Base-by-base conservation (phyloP, 768 basidiomycete species). In the Sporobolomyces phaffii region DNA sequence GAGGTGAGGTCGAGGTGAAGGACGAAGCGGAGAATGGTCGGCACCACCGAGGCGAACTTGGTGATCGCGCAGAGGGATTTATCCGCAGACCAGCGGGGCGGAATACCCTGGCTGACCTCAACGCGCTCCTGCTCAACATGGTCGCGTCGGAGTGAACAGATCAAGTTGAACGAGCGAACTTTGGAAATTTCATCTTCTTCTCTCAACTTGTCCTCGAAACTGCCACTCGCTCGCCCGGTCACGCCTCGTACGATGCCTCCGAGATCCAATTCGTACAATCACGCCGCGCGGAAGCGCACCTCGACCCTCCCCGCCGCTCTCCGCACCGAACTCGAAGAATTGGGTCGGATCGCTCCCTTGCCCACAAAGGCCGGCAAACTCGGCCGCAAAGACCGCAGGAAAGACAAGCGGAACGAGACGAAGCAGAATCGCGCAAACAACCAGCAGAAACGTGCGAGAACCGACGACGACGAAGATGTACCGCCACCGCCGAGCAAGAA, bases 371-470 rank as follows among this genome's bases (percentile, higher is more conserved):
- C 17, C 10, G 47, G 47, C 18, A 53, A 60, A 11, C 52, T 64
- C 22, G 64, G 60, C 0, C 26, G 71, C 13, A 69, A 73, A 47
- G 69, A 75, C 18, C 31, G 54, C 13, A 29, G 74, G 10, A 74
- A 73, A 51, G 54, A 36, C 11, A 50, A 50, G 5, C 52, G 73
- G n/a, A 45, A 67, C 22, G 61, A 69, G 41, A 11, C 65, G 11
- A 65, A 68, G 38, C 43, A 24, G 28, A 71, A 60, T 40, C 48
- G 64, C 28, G 69, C 60, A 2, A 54, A 31, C 18, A 45, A 49
- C 26, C 51, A 36, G 33, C 38, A 51, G n/a, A 49, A 44, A 47
- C 52, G 11, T 3, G 22, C 24, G 61, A 60, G 50, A 31, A 41
- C 10, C 9, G 43, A 22, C 24, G 29, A n/a, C 28, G 57, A 44